These are phyloP conservation scores for Zygotorulaspora danielsina DNA, from an alignment of 805 yeast genomes.

Conservation along the genomic window DNA sequence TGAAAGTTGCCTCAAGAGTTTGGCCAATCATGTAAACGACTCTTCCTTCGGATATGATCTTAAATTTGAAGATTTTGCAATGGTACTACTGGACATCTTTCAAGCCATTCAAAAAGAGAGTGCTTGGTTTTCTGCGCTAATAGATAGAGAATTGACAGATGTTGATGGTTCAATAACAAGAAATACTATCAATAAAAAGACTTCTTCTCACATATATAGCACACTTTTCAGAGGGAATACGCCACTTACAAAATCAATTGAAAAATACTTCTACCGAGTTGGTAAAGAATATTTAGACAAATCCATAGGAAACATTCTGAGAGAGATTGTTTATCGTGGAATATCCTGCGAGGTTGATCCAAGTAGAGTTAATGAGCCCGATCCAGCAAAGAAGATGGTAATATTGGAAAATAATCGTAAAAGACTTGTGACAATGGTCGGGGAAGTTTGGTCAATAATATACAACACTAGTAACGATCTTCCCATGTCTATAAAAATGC, in stretches of 20 bases:
- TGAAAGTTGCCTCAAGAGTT: constrained; percentile 48
- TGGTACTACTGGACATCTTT: constrained; percentile 65
- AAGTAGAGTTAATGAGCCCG: constrained; percentile 41
- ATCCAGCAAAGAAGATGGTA: constrained; percentile 36
- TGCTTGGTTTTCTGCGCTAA: constrained; percentile 67
- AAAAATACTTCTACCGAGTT: constrained; percentile 64
- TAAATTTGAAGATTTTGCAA: constrained; percentile 52
- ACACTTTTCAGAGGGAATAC: constrained; percentile 82
- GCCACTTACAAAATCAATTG: constrained; percentile 75
- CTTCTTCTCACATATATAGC: constrained; percentile 42
- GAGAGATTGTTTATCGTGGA: constrained; percentile 47
- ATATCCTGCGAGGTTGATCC: constrained; percentile 83
- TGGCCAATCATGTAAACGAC: constrained; percentile 42
- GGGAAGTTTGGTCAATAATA: constrained; percentile 62
- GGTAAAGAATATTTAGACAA: constrained; percentile 77
- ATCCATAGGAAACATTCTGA: constrained; percentile 66
- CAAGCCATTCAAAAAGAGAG: constrained; percentile 65
- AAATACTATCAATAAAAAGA: constrained; percentile 23
- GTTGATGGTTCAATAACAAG: constrained; percentile 24
- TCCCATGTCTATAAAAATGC: constrained; percentile 61
- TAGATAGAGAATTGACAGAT: constrained; percentile 59
- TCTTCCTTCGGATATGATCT: constrained; percentile 31
- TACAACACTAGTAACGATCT: constrained; percentile 66
- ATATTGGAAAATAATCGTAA: constrained; percentile 46
- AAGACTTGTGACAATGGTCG: constrained; percentile 48